Base-by-base conservation (phyloP, 192 early-diverging fungal genomes). In the Obelidium mucronatum region DNA sequence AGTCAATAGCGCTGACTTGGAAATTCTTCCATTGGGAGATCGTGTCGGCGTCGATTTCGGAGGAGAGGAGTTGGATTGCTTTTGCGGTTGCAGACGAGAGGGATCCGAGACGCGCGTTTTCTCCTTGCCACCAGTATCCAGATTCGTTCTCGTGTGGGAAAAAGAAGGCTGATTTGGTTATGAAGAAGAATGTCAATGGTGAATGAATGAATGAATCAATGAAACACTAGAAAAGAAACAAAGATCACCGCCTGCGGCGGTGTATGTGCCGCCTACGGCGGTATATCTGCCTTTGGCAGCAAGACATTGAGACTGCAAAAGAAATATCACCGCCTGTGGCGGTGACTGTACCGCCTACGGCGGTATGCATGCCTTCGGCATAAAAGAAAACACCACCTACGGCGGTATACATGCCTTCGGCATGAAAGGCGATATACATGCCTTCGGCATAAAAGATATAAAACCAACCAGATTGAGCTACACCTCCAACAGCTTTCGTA, bases 81-180 rank as follows among this genome's bases (percentile, higher is more conserved):
- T 42, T 51, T 17, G 66, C 42, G 30, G 66, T 44, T 3, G 66
- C 66, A 30, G 36, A 26, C 13, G 66, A 40, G 40, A 67, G 66
- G 13, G 66, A 67, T 26, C 66, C 66, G 22, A 67, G 42, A 48
- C 66, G 66, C 42, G 66, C 66, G 66, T 67, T 67, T 67, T 67
- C 66, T 8, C 66, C 66, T 67, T 67, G 66, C 42, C 39, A 67
- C 66, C 66, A 67, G 66, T 67, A 67, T 8, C 66, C 66, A 5
- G 66, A 67, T 39, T 67, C 66, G 40, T 67, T 67, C 8, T 67
- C 24, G 48, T 67, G 66, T 22, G 66, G 66, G 40, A 67, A 67
- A 30, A 67, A 67, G 66, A 67, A 67, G 42, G 66, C n/a, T n/a
- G n/a, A n/a, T n/a, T n/a, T n/a, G 24, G n/a, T 22, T 31, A 13